phyloP scores from a whole-genome alignment of 208 protist species.

The Leishmania braziliensis region DNA sequence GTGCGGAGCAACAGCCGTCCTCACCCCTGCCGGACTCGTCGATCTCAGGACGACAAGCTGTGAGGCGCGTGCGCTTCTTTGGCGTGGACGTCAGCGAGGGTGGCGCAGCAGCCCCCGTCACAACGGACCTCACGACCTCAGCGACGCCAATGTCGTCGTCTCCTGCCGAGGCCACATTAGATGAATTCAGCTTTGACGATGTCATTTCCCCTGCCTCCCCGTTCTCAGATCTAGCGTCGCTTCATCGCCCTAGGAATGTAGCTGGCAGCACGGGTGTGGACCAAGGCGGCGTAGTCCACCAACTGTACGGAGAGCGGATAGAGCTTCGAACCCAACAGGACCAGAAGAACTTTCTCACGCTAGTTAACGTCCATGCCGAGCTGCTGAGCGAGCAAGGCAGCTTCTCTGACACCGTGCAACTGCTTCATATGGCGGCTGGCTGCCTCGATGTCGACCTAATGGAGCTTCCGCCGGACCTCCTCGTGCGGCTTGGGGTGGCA shows the following conservation, averaged over 20 bases:
- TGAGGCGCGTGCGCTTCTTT: slow-evolving; percentile 77
- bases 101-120: slow-evolving; percentile 7
- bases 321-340: slow-evolving; percentile 42
- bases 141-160: background rate
- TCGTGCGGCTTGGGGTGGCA: slow-evolving; percentile 80
- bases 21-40: background rate
- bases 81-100: slow-evolving; percentile 30
- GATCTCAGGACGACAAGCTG: slow-evolving; percentile 17
- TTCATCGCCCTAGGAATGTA: background rate
- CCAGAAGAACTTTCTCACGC: slow-evolving; percentile 81
- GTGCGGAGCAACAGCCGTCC: background rate
- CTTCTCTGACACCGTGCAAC: slow-evolving; percentile 71
- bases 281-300: slow-evolving; percentile 19
- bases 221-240: background rate
- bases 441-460: slow-evolving; percentile 67
- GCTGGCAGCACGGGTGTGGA: background rate
- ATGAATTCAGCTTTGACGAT: slow-evolving; percentile 36
- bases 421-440: slow-evolving; percentile 71
- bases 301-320: slow-evolving; percentile 62
- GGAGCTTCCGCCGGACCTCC: slow-evolving; percentile 83
- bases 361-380: slow-evolving; percentile 89
- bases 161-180: slow-evolving; percentile 3
- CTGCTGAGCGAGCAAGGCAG: slow-evolving; percentile 85
- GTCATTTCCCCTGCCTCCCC: slow-evolving; percentile 14
- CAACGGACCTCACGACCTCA: background rate